phyloP scores from a whole-genome alignment of 1,284 basidiomycete species.

The Singerocomus rubriflavus region DNA sequence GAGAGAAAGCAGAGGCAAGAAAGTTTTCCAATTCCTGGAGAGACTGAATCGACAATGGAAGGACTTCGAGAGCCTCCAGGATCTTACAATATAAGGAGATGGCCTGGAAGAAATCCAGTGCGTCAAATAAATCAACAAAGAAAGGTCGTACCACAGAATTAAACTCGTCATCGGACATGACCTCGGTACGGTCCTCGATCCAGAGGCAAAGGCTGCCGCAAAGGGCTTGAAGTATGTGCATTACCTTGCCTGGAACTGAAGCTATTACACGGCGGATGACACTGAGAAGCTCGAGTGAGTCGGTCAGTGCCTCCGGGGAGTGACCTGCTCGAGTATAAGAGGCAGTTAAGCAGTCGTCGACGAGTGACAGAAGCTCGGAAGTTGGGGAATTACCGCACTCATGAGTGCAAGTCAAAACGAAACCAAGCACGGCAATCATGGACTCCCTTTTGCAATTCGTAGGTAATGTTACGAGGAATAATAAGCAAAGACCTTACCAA shows the following conservation, averaged over 20 bases:
- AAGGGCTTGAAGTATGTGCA: conserved; percentile 35
- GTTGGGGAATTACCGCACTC: conserved; percentile 11
- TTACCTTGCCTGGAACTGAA: conserved; percentile 22
- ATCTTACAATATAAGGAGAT: conserved; percentile 43
- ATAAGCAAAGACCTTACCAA: conserved; percentile 18
- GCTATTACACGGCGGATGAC: conserved; percentile 34
- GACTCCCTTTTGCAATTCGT: conserved; percentile 23
- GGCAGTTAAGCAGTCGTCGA: conserved; percentile 32
- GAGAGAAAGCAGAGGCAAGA: conserved; percentile 47
- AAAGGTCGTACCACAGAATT: conserved; percentile 43
- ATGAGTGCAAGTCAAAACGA: conserved; percentile 15
- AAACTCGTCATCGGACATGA: conserved; percentile 43
- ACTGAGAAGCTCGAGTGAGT: conserved; percentile 37
- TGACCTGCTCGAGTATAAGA: conserved; percentile 34
- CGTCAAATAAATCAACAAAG: not conserved
- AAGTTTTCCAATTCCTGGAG: conserved; percentile 42
- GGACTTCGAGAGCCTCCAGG: conserved; percentile 36
- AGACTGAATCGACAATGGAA: conserved; percentile 38
- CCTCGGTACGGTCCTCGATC: conserved; percentile 46
- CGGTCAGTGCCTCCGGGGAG: conserved; percentile 23
- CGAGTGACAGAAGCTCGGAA: conserved; percentile 13
- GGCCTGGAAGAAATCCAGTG: conserved; percentile 34
- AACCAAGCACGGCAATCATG: conserved; percentile 15
- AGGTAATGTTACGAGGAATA: not conserved
- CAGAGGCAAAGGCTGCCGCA: conserved; percentile 45